phyloP scores from a whole-genome alignment of 345 rosid genomes.

The Eucalyptus dawsonii region DNA sequence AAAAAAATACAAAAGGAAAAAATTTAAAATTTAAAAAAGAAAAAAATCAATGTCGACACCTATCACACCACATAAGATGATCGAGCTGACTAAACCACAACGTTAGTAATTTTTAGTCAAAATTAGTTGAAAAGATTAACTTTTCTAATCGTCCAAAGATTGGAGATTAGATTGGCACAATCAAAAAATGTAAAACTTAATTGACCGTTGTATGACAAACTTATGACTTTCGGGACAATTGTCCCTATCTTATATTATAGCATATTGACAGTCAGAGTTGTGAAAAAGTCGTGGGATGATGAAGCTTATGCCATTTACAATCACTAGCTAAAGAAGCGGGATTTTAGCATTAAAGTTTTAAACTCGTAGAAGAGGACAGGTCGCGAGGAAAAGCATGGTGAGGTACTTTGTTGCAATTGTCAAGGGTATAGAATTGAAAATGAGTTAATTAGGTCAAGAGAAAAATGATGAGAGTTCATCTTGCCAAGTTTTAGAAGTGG shows the following conservation, averaged over 20 bases:
- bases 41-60: too few species aligned
- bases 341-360: neutral
- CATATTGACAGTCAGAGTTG: neutral
- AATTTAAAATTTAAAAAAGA: too few species aligned
- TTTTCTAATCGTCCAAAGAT: neutral
- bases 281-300: neutral
- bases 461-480: neutral
- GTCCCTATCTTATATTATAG: neutral
- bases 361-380: neutral
- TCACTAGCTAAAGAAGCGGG: neutral
- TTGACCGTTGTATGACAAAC: accelerated
- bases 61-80: too few species aligned
- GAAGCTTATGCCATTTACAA: neutral
- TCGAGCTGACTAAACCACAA: too few species aligned
- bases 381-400: neutral
- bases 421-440: neutral
- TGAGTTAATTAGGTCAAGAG: neutral
- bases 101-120: accelerated
- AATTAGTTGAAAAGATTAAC: accelerated
- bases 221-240: neutral
- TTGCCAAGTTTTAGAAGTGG: neutral
- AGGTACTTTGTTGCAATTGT: neutral
- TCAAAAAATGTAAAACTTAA: neutral
- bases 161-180: neutral
- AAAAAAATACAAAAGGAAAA: neutral